A percentile compares a stretch with the other conserved stretches of the same genome.
phyloP scores from a whole-genome alignment of 176 grass and related monocot species.

The Ensete ventricosum region DNA sequence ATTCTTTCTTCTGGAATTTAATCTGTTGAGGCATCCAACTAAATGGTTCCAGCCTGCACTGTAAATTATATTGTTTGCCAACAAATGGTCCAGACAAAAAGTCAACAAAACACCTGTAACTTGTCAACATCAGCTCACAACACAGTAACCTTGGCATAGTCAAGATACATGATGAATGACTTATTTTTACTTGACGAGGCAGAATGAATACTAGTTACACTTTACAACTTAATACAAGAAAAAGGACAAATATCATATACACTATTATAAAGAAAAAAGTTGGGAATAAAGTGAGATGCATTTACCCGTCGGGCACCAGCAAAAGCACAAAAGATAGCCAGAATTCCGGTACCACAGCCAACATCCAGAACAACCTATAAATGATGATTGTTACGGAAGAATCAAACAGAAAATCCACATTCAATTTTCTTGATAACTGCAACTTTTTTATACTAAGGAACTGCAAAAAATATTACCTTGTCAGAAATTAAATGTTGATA shows the following conservation, averaged over 20 bases:
- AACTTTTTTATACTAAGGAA: constrained; percentile 15
- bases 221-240: background rate
- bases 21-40: background rate
- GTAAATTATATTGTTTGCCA: background rate
- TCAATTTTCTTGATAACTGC: constrained; percentile 16
- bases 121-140: background rate
- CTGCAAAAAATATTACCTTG: constrained; percentile 40
- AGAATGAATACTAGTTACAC: background rate
- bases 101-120: background rate
- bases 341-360: constrained; percentile 87
- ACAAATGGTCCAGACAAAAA: background rate
- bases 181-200: too few relatives aligned
- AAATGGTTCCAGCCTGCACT: background rate
- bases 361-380: constrained; percentile 96
- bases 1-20: background rate
- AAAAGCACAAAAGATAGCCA: constrained; percentile 91
- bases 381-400: background rate
- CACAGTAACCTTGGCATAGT: background rate
- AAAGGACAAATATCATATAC: background rate
- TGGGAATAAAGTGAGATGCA: constrained; percentile 13
- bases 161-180: background rate
- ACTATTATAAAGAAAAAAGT: constrained; percentile 8
- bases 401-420: constrained; percentile 2
- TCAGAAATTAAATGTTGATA: constrained; percentile 74
- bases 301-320: constrained; percentile 91